These are phyloP conservation scores for Rhizophora apiculata DNA, from an alignment of 345 rosid genomes.

Conservation along the genomic window DNA sequence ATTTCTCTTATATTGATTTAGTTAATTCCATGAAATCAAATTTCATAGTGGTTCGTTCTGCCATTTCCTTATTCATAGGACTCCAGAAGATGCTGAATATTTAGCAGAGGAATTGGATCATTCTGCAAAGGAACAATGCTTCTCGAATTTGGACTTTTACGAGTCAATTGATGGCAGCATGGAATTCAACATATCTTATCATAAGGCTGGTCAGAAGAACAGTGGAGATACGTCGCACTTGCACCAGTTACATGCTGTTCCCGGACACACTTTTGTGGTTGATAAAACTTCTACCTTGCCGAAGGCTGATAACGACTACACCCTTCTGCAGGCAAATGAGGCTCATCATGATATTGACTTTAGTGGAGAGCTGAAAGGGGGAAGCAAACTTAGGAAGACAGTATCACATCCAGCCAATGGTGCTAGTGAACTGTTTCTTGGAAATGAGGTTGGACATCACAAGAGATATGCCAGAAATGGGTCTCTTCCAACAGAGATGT, in stretches of 20 bases:
- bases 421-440: conserved; percentile 26
- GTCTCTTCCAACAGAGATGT: conserved; percentile 43
- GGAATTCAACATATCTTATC: conserved; percentile 70
- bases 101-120: conserved; percentile 57
- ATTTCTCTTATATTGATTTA: not conserved
- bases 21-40: not conserved
- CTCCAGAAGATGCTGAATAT: conserved; percentile 60
- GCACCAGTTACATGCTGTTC: conserved; percentile 40
- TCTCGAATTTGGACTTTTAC: conserved; percentile 52
- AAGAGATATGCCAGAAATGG: conserved; percentile 34
- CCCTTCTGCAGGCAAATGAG: conserved; percentile 28
- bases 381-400: conserved; percentile 44
- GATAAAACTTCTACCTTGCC: conserved; percentile 41
- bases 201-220: conserved; percentile 47
- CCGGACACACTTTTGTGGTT: conserved; percentile 54
- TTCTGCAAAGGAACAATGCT: conserved; percentile 46
- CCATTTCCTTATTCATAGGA: conserved; percentile 47
- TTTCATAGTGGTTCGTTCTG: conserved; percentile 8
- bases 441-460: conserved; percentile 30
- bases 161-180: conserved; percentile 51
- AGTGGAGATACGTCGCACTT: conserved; percentile 35
- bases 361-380: conserved; percentile 26
- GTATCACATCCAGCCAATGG: conserved; percentile 34
- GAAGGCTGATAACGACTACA: conserved; percentile 24
- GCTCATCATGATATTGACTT: conserved; percentile 27